Evolutionary conservation across 2,329 filamentous ascomycete genomes (phyloP), one percentile per base, ranked within the genome.

Genomic region (Fusarium chlamydosporum): DNA sequence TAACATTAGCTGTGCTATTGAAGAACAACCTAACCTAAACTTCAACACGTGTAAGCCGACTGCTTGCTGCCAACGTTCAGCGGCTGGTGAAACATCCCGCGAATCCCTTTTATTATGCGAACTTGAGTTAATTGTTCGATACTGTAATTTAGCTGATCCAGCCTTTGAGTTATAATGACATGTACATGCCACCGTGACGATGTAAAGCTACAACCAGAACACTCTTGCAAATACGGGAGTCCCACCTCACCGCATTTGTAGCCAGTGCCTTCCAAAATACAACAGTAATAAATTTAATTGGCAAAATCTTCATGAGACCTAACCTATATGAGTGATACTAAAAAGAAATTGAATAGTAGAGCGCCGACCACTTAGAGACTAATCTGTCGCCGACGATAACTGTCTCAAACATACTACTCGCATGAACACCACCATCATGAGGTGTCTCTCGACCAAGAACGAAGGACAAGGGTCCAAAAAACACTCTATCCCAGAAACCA

Each of bases 41-140:
- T 51, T 68, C 48, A 27, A 35, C 27, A 8, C 31, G n/a, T 56
- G 34, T 45, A 41, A 52, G 34, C 18, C 15, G 26, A 38, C 47
- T 9, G 26, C 37, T 51, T 18, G 65, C 26, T 23, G 23, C 15
- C 53, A 34, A 67, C 48, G 29, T 34, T 67, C 31, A 61, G 63
- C 20, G 37, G 35, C 45, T 50, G 18, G 15, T 52, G 56, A 58
- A 69, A 63, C 56, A 20, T 55, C 31, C 18, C 31, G 16, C 46
- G 34, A 61, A 70, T 51, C 48, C 38, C 48, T 43, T 23, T 38
- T 54, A 41, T 61, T 26, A 69, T 61, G 65, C 60, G 27, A 16
- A 26, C 26, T 41, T 34, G 13, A 27, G 13, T 29, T 34, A 16
- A n/a, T 12, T 16, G 20, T 23, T 18, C 13, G 10, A 61, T 42